phyloP scores from a whole-genome alignment of 805 yeast genomes.

The Myxozyma melibiosi region DNA sequence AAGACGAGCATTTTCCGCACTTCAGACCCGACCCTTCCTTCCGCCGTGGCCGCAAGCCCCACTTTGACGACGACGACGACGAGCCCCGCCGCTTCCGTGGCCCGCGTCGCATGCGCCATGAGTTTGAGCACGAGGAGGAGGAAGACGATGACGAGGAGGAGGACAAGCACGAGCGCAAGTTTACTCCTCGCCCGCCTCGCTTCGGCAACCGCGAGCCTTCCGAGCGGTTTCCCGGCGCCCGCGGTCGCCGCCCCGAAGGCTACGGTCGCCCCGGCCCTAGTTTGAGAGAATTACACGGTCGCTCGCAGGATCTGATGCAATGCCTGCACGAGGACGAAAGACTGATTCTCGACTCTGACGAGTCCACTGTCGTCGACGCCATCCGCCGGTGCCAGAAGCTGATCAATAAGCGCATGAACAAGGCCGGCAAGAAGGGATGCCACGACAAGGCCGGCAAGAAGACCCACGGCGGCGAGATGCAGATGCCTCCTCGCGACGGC shows the following conservation, averaged over 20 bases:
- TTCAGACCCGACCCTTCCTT: neutral
- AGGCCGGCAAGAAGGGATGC: neutral
- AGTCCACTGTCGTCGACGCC: no score
- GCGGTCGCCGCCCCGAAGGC: neutral
- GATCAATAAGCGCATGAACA: neutral
- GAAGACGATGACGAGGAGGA: neutral
- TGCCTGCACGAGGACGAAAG: neutral
- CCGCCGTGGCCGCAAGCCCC: neutral
- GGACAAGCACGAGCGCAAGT: no score
- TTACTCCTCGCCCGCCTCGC: no score
- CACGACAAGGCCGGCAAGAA: neutral
- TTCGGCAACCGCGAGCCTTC: neutral
- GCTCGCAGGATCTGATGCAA: neutral
- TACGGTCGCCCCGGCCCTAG: neutral
- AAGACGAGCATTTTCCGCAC: neutral
- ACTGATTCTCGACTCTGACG: neutral
- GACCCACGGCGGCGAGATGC: neutral
- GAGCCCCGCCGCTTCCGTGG: neutral
- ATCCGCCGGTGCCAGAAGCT: no score
- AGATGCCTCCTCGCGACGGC: neutral
- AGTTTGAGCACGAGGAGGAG: neutral
- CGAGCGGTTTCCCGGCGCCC: neutral
- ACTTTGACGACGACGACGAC: neutral
- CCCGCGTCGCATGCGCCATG: neutral
- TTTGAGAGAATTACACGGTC: neutral